Conservation (phyloP, 1,284 basidiomycete genomes). For the Ustilago cynodontis region DNA sequence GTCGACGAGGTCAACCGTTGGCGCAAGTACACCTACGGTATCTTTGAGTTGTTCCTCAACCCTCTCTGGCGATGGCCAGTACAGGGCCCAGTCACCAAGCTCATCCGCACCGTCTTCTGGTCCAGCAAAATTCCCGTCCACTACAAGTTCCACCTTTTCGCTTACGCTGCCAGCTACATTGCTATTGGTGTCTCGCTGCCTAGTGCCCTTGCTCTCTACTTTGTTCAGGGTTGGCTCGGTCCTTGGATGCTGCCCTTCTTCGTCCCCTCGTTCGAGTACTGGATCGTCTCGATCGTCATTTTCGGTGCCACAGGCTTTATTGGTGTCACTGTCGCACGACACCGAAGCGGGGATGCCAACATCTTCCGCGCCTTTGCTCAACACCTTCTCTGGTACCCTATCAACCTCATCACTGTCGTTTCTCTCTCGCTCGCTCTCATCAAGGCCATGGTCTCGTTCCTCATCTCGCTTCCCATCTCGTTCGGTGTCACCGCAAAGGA, state of each 20-base stretch:
- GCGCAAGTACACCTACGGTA: constrained; percentile 86
- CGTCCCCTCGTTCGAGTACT: constrained; percentile 76
- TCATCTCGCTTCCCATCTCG: constrained; percentile 85
- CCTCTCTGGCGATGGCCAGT: constrained; percentile 76
- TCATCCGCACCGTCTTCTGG: constrained; percentile 78
- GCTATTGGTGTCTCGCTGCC: constrained; percentile 79
- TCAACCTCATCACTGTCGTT: constrained; percentile 69
- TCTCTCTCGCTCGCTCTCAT: constrained; percentile 72
- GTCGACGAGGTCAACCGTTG: constrained; percentile 85
- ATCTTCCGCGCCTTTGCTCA: constrained; percentile 75
- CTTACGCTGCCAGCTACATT: constrained; percentile 83
- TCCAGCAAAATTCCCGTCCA: constrained; percentile 74
- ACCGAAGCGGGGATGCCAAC: constrained; percentile 79
- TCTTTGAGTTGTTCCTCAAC: constrained; percentile 70
- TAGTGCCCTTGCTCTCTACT: constrained; percentile 79
- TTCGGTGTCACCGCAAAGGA: constrained; percentile 73
- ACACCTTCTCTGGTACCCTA: constrained; percentile 81
- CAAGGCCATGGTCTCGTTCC: constrained; percentile 79
- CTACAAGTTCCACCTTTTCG: constrained; percentile 79
- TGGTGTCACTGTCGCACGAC: constrained; percentile 79
- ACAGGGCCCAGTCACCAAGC: constrained; percentile 81
- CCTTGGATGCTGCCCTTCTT: constrained; percentile 78
- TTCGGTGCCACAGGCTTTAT: constrained; percentile 81
- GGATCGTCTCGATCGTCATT: constrained; percentile 81
- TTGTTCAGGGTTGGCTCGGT: constrained; percentile 78